These are phyloP conservation scores for Beauveria varroae DNA, from an alignment of 2,329 filamentous ascomycete species.

Conservation along the genomic window DNA sequence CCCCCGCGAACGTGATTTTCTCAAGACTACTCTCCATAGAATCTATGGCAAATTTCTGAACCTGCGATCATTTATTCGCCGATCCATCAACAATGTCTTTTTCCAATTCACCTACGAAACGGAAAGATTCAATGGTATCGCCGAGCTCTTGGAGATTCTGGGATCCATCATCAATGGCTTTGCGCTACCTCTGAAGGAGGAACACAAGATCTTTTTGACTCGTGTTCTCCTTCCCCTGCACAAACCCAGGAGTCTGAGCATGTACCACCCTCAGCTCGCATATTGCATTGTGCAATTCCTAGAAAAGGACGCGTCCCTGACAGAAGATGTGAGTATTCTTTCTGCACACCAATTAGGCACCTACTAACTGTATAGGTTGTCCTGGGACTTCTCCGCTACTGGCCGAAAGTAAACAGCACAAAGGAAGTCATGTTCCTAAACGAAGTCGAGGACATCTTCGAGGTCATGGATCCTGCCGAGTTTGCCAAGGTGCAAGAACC, in stretches of 20 bases:
- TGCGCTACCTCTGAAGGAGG: slow-evolving; percentile 90
- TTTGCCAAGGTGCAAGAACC: slow-evolving; percentile 98
- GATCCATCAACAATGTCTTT: slow-evolving; percentile 99
- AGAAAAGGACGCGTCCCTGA: slow-evolving; percentile 93
- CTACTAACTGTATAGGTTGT: slow-evolving; percentile 58
- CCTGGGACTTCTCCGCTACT: slow-evolving; percentile 87
- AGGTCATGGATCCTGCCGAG: slow-evolving; percentile 98
- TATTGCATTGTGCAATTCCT: slow-evolving; percentile 99
- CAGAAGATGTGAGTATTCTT: slow-evolving; percentile 59
- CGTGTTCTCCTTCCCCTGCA: slow-evolving; percentile 87
- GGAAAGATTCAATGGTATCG: slow-evolving; percentile 96
- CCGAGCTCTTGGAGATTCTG: slow-evolving; percentile 90
- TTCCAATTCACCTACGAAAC: slow-evolving; percentile 99
- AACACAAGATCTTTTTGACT: slow-evolving; percentile 97
- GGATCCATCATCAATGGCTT: slow-evolving; percentile 99
- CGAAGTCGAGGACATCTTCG: slow-evolving; percentile 98
- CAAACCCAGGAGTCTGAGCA: slow-evolving; percentile 98
- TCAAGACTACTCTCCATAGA: slow-evolving; percentile 94
- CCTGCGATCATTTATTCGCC: slow-evolving; percentile 89
- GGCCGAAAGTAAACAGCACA: slow-evolving; percentile 99
- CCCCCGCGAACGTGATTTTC: slow-evolving; percentile 88
- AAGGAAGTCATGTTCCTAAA: slow-evolving; percentile 99
- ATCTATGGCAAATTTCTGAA: slow-evolving; percentile 99
- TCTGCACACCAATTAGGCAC: not conserved
- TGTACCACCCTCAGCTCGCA: slow-evolving; percentile 97